These are phyloP conservation scores for Mycoemilia scoparia DNA, from an alignment of 192 early-diverging fungal genomes.

Conservation along the genomic window DNA sequence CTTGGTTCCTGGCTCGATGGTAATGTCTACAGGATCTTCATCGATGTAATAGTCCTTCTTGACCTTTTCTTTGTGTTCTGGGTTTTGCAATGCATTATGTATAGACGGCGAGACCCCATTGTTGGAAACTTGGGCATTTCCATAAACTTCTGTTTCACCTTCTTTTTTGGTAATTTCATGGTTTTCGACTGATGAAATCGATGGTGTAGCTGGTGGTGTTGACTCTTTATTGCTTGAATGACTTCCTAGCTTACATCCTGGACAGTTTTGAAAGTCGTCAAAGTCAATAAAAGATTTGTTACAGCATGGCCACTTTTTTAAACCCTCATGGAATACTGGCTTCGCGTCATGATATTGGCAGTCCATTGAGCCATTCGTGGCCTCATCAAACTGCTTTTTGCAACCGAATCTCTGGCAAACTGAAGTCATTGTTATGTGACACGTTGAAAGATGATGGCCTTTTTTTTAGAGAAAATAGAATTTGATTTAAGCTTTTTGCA, in stretches of 20 bases:
- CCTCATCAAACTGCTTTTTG: conserved; percentile 62
- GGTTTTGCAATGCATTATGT: conserved; percentile 1
- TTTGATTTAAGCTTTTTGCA: no score
- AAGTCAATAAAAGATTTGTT: conserved; percentile 72
- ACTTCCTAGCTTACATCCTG: conserved; percentile 65
- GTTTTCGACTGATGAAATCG: no score
- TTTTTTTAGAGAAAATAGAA: no score
- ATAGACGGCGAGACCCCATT: no score
- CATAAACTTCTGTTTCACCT: no score
- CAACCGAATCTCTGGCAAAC: conserved; percentile 67
- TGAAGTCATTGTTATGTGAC: no score
- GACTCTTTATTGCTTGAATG: conserved; percentile 32
- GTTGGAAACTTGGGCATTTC: no score
- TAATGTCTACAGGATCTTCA: conserved; percentile 55
- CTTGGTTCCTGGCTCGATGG: conserved; percentile 45
- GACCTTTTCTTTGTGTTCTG: not conserved
- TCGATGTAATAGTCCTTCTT: conserved; percentile 21
- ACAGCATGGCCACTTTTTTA: conserved; percentile 93
- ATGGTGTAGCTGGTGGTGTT: not conserved
- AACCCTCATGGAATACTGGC: conserved; percentile 93
- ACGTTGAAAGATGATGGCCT: no score
- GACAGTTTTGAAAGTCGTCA: conserved; percentile 80
- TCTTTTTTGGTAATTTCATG: no score
- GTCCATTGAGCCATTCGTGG: conserved; percentile 50
- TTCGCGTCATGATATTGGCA: conserved; percentile 78